Conservation (phyloP, 306 rosid species). For the Corylus avellana region DNA sequence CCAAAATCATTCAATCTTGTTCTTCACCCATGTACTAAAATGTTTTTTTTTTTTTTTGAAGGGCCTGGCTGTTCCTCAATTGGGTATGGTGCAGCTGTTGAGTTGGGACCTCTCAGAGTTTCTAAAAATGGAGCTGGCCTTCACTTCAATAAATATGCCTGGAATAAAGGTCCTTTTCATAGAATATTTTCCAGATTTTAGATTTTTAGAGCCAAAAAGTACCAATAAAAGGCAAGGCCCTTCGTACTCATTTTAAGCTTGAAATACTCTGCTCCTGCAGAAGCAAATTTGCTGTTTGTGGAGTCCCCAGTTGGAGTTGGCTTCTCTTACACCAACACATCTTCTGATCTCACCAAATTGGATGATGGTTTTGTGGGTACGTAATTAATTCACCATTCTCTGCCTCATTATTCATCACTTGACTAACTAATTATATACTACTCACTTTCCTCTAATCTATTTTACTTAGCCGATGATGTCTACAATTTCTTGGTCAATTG, state of each 20-base stretch:
- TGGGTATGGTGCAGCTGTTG: constrained; percentile 57
- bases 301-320: constrained; percentile 70
- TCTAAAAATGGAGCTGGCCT: constrained; percentile 48
- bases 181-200: not conserved
- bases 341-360: constrained; percentile 56
- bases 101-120: constrained; percentile 55
- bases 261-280: constrained; percentile 33
- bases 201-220: no score
- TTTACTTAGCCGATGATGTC: constrained; percentile 54
- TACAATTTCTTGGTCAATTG: constrained; percentile 63
- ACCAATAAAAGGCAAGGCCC: not conserved
- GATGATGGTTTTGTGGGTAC: constrained; percentile 55
- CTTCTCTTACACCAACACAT: constrained; percentile 53
- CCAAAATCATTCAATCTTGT: not conserved
- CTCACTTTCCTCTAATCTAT: not conserved
- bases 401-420: not conserved
- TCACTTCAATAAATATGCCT: constrained; percentile 40
- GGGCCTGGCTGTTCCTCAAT: constrained; percentile 68
- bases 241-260: constrained; percentile 7
- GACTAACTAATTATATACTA: not conserved
- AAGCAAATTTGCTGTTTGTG: constrained; percentile 55
- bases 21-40: no score
- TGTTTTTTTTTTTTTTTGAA: constrained; percentile 8
- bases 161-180: constrained; percentile 48
- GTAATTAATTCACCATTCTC: constrained; percentile 17